phyloP scores from a whole-genome alignment of 1,284 basidiomycete genomes.

The Leccinum griseonigrum region DNA sequence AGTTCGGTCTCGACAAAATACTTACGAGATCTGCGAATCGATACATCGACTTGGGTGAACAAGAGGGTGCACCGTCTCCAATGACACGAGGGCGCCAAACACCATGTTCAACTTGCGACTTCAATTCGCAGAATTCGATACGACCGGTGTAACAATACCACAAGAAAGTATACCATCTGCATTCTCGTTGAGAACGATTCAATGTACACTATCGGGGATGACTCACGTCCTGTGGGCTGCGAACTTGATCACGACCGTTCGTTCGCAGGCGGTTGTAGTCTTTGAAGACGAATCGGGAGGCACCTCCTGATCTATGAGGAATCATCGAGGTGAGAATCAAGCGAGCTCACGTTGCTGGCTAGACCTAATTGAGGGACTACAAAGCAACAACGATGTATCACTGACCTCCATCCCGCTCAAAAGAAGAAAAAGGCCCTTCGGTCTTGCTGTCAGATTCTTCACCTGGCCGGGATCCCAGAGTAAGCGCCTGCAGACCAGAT shows the following conservation, averaged over 20 bases:
- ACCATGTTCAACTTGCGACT: conserved; percentile 18
- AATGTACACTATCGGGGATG: neutral
- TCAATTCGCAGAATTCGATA: conserved; percentile 22
- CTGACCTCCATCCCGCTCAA: conserved; percentile 13
- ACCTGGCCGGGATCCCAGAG: conserved; percentile 1
- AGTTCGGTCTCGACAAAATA: neutral
- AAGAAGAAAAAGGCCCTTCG: conserved; percentile 8
- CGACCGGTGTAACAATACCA: conserved; percentile 31
- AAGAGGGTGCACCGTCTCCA: conserved; percentile 14
- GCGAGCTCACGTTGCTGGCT: conserved; percentile 6
- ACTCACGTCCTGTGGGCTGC: conserved; percentile 31
- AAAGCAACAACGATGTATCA: neutral
- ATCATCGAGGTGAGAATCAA: neutral
- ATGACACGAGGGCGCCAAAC: neutral
- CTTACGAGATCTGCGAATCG: conserved; percentile 28
- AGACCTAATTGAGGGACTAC: conserved; percentile 8
- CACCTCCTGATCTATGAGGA: neutral
- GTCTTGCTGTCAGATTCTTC: conserved; percentile 1
- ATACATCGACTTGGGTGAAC: conserved; percentile 35
- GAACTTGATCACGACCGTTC: conserved; percentile 13
- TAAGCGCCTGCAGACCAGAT: neutral
- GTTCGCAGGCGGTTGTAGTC: conserved; percentile 1
- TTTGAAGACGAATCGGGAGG: neutral
- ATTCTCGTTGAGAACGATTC: neutral
- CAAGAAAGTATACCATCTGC: conserved; percentile 29